phyloP scores from a whole-genome alignment of 2,329 filamentous ascomycete species.

The Verticillium nubilum region DNA sequence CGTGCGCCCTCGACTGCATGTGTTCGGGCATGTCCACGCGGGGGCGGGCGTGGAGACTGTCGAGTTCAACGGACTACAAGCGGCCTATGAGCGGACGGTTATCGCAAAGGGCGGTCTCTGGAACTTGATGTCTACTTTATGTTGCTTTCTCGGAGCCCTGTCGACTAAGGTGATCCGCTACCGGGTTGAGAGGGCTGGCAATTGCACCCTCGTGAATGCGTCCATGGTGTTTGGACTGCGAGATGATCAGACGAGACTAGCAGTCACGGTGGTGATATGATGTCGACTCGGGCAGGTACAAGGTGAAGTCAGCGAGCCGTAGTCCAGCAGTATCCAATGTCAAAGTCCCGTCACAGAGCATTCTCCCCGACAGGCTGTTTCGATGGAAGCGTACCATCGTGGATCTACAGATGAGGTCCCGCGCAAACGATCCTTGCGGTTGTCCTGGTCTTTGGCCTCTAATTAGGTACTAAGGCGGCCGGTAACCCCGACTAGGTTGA shows the following conservation, averaged over 20 bases:
- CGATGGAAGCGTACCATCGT: too few relatives aligned
- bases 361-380: too few relatives aligned
- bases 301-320: too few relatives aligned
- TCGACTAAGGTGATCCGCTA: background rate
- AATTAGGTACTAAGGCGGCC: too few relatives aligned
- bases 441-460: too few relatives aligned
- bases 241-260: background rate
- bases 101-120: background rate
- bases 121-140: background rate
- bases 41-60: slow-evolving; percentile 24
- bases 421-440: too few relatives aligned
- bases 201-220: background rate
- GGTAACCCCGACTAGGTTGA: too few relatives aligned
- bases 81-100: slow-evolving; percentile 14
- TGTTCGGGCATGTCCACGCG: slow-evolving; percentile 33
- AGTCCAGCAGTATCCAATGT: too few relatives aligned
- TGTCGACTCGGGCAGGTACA: too few relatives aligned
- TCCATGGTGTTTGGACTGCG: background rate
- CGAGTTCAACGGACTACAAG: slow-evolving; percentile 21
- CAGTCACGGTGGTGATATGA: background rate
- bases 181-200: background rate
- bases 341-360: too few relatives aligned
- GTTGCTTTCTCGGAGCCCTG: background rate
- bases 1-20: slow-evolving; percentile 23
- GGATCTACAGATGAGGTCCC: too few relatives aligned